These are phyloP conservation scores for Pichia sp. DNA, from an alignment of 1,139 yeast species.

Conservation along the genomic window DNA sequence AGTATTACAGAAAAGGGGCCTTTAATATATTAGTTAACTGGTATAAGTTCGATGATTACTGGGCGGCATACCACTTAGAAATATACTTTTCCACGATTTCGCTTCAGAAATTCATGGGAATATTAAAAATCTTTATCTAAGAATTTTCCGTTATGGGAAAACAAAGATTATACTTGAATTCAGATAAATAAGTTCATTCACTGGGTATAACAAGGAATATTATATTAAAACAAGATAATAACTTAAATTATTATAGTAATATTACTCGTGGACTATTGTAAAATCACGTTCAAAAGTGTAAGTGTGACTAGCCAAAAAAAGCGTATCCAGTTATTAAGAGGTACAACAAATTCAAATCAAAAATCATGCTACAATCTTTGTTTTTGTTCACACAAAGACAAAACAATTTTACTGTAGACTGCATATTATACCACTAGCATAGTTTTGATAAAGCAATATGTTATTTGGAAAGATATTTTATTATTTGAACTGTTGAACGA, in stretches of 20 bases:
- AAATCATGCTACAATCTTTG: constrained; percentile 14
- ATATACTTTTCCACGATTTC: too few species aligned
- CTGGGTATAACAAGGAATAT: not conserved
- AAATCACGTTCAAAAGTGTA: not conserved
- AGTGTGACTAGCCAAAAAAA: not conserved
- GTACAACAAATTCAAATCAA: constrained; percentile 4
- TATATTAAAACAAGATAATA: too few species aligned
- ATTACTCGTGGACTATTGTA: not conserved
- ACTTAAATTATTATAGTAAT: not conserved
- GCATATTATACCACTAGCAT: constrained; percentile 19
- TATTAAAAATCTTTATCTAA: not conserved
- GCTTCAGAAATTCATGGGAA: too few species aligned
- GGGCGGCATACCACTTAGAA: too few species aligned
- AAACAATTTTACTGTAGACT: constrained; percentile 17
- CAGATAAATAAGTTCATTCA: too few species aligned
- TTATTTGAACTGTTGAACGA: constrained; percentile 6
- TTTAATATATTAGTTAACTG: too few species aligned
- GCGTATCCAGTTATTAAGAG: not conserved
- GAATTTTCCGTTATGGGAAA: not conserved
- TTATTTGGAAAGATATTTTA: not conserved
- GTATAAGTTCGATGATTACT: too few species aligned
- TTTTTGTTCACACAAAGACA: constrained; percentile 20
- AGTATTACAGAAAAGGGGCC: too few species aligned
- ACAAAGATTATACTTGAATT: too few species aligned
- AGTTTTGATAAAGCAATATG: constrained; percentile 4